phyloP scores from a whole-genome alignment of 192 early-diverging fungal genomes.

The Jimgerdemannia lactiflua region DNA sequence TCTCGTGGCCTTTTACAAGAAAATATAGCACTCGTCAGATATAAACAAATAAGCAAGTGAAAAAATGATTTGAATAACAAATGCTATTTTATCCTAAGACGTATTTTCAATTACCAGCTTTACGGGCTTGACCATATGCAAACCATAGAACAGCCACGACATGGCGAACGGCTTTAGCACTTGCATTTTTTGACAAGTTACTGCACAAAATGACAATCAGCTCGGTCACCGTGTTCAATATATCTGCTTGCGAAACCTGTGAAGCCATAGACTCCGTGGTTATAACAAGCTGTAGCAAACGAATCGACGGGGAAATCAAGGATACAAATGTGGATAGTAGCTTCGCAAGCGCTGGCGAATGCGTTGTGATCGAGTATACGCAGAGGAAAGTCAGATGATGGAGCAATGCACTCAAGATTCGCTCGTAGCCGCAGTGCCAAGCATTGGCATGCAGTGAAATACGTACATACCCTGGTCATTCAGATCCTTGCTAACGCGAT shows the following conservation, averaged over 20 bases:
- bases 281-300: background rate
- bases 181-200: constrained; percentile 10
- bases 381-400: background rate
- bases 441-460: no score
- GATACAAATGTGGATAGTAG: background rate
- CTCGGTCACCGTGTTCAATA: constrained; percentile 5
- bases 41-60: background rate
- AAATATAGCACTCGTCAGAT: background rate
- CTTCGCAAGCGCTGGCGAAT: background rate
- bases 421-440: background rate
- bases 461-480: background rate
- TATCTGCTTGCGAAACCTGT: background rate
- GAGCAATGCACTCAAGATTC: background rate
- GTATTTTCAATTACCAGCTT: background rate
- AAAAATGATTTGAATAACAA: no score
- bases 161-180: constrained; percentile 7
- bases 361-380: background rate
- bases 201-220: constrained; percentile 17
- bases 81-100: no score
- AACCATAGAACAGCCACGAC: constrained; percentile 22
- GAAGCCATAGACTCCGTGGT: background rate
- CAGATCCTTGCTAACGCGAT: background rate
- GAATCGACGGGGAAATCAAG: background rate
- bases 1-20: background rate
- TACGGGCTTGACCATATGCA: constrained; percentile 18